These are phyloP conservation scores for Gigaspora rosea DNA, from an alignment of 192 early-diverging fungal genomes.

Conservation along the genomic window DNA sequence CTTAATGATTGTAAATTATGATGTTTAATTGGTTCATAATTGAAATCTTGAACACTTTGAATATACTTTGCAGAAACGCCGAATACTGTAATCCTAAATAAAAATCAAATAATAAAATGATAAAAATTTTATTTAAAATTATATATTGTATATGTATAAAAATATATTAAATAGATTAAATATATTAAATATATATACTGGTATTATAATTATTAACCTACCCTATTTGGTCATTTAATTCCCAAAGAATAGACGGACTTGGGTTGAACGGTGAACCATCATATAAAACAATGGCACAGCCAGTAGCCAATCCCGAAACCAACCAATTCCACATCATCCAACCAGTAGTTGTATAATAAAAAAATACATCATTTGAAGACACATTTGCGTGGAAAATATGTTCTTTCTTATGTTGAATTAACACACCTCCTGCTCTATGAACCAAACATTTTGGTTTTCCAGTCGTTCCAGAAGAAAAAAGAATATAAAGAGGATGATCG, in stretches of 20 bases:
- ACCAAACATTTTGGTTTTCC: slow-evolving; percentile 96
- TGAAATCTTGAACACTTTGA: slow-evolving; percentile 79
- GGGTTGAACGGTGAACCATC: slow-evolving; percentile 96
- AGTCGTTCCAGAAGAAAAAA: slow-evolving; percentile 94
- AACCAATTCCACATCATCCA: slow-evolving; percentile 99
- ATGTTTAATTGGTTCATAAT: slow-evolving; percentile 61
- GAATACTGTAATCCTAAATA: slow-evolving; percentile 77
- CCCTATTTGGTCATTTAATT: slow-evolving; percentile 67
- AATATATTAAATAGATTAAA: neutral
- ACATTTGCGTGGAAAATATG: slow-evolving; percentile 87
- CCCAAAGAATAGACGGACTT: slow-evolving; percentile 71
- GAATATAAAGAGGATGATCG: slow-evolving; percentile 87
- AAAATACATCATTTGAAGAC: slow-evolving; percentile 71
- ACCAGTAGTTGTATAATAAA: slow-evolving; percentile 90
- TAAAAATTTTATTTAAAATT: neutral
- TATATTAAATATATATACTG: neutral
- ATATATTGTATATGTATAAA: neutral
- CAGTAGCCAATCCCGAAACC: slow-evolving; percentile 74
- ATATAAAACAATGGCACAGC: slow-evolving; percentile 80
- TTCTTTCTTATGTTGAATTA: slow-evolving; percentile 94
- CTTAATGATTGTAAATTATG: slow-evolving; percentile 67
- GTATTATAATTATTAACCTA: slow-evolving; percentile 33
- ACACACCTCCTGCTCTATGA: slow-evolving; percentile 86
- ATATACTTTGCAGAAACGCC: slow-evolving; percentile 97
- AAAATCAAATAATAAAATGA: neutral